Evolutionary conservation across 768 basidiomycete genomes (phyloP).

Genomic region (Tricholoma sp.): DNA sequence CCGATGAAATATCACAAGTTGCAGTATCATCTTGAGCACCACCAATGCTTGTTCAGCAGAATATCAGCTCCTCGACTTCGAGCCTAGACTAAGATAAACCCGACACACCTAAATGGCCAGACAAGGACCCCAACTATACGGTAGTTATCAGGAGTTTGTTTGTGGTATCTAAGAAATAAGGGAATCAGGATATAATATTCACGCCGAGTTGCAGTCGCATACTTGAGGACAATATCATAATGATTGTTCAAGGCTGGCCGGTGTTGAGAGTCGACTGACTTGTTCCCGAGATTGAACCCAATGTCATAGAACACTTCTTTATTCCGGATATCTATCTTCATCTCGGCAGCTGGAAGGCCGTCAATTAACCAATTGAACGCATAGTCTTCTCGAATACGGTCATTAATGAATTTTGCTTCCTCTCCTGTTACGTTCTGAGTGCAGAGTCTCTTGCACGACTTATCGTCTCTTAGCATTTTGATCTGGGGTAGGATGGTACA

Average conservation of each 20-base stretch:
- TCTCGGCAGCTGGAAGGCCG: conserved; percentile 90
- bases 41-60: conserved; percentile 46
- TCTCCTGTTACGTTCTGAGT: conserved; percentile 51
- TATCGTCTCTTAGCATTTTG: conserved; percentile 73
- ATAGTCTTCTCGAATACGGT: conserved; percentile 88
- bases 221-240: conserved; percentile 83
- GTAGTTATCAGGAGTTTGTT: conserved; percentile 59
- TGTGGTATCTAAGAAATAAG: conserved; percentile 63
- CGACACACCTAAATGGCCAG: conserved; percentile 47
- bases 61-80: not conserved
- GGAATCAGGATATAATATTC: not conserved
- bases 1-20: conserved; percentile 45
- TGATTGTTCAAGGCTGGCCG: conserved; percentile 85
- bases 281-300: conserved; percentile 89
- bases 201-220: conserved; percentile 8
- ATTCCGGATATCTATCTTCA: conserved; percentile 76
- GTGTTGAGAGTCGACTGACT: conserved; percentile 52
- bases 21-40: conserved; percentile 46
- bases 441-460: conserved; percentile 77
- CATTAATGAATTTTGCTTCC: conserved; percentile 86
- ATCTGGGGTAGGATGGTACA: conserved; percentile 41
- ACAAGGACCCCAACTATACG: conserved; percentile 92
- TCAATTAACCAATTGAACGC: conserved; percentile 94
- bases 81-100: not conserved
- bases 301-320: conserved; percentile 90